phyloP scores from a whole-genome alignment of 305 asterid species.

The Rubia peregrina region DNA sequence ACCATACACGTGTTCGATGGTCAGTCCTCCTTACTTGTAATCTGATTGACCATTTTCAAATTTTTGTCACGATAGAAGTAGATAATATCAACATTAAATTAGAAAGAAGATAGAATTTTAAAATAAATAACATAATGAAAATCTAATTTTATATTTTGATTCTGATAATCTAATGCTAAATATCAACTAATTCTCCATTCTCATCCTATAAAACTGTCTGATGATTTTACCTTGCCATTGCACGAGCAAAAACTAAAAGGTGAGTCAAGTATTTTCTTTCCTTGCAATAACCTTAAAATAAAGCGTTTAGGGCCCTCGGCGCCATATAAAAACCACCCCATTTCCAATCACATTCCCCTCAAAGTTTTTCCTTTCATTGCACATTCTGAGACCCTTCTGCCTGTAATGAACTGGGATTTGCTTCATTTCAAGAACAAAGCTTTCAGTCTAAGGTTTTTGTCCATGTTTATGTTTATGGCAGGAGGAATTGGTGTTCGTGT shows the following conservation, averaged over 20 bases:
- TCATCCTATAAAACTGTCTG: neutral
- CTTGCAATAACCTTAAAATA: conserved; percentile 24
- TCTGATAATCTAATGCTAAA: neutral
- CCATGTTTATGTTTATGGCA: conserved; percentile 15
- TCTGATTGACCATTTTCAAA: too few relatives aligned
- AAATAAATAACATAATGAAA: too few relatives aligned
- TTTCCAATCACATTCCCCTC: conserved; percentile 2
- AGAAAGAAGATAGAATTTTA: too few relatives aligned
- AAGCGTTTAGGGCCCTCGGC: conserved; percentile 16
- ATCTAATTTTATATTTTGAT: too few relatives aligned
- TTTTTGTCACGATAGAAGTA: too few relatives aligned
- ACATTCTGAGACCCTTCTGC: neutral
- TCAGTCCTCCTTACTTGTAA: too few relatives aligned
- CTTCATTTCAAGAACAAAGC: neutral
- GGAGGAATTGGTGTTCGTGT: conserved; percentile 11
- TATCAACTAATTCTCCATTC: neutral
- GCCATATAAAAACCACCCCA: conserved; percentile 12
- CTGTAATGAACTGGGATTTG: neutral
- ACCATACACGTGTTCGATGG: too few relatives aligned
- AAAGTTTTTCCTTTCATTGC: neutral
- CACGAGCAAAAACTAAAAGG: conserved; percentile 13
- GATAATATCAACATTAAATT: too few relatives aligned
- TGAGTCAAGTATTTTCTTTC: conserved; percentile 32
- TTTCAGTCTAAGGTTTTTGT: neutral
- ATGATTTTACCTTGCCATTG: neutral